phyloP scores from a whole-genome alignment of 768 basidiomycete species.

The Phanerodontia chrysosporium region DNA sequence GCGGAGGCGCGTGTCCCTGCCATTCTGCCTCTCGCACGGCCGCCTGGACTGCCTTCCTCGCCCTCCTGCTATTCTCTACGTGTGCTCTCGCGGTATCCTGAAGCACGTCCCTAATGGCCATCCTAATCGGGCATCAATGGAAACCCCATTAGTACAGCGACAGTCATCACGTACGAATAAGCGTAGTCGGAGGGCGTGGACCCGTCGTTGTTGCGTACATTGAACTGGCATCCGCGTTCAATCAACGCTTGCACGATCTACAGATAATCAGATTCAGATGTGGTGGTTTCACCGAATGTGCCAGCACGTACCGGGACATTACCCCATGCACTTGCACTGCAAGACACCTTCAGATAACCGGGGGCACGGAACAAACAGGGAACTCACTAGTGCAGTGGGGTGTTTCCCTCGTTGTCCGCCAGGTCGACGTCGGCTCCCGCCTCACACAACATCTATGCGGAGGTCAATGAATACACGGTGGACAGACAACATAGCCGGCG shows the following conservation, averaged over 20 bases:
- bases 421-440: conserved; percentile 87
- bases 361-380: conserved; percentile 2
- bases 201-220: conserved; percentile 83
- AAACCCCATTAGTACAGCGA: conserved; percentile 7
- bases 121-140: conserved; percentile 36
- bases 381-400: conserved; percentile 87
- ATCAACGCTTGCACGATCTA: conserved; percentile 84
- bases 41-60: conserved; percentile 62
- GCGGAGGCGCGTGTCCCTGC: conserved; percentile 26
- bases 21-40: conserved; percentile 64
- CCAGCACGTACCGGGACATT: conserved; percentile 66
- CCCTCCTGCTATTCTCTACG: conserved; percentile 76
- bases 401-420: conserved; percentile 88
- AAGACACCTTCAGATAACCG: conserved; percentile 4
- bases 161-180: conserved; percentile 58
- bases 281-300: background rate
- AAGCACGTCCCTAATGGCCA: conserved; percentile 69
- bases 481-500: conserved; percentile 25
- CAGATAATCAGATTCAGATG: conserved; percentile 17
- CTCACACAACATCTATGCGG: conserved; percentile 79
- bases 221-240: conserved; percentile 82
- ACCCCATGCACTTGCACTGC: conserved; percentile 84
- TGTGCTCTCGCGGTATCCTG: conserved; percentile 78
- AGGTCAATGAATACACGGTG: background rate
- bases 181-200: conserved; percentile 93